Evolutionary conservation across 202 grass and related monocot species (phyloP), one percentile per base, ranked within the genome.

Genomic region (Carex sylvatica): DNA sequence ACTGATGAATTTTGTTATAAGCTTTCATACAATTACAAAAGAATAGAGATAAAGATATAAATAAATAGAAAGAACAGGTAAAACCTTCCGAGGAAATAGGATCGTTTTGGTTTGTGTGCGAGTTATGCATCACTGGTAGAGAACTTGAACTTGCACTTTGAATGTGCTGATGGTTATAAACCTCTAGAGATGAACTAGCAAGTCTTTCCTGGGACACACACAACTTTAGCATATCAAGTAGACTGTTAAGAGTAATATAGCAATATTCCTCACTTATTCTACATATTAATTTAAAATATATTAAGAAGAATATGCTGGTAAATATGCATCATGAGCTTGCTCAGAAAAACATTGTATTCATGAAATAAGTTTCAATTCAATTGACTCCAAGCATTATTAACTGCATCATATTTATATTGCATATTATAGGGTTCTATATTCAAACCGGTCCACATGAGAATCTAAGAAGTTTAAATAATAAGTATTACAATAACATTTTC

Each of bases 81-180:
- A 54, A 55, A 82, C 80, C 80, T 82, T 82, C 80, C 12, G 40
- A 47, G 9, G 80, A 61, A 68, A 55, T 55, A 7, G 1, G 62
- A 47, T 65, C 61, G 4, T 66, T n/a, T 53, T 49, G 80, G 61
- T 69, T 69, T 35, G 52, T 12, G 4, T 33, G 15, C 4, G 24
- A 67, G 42, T 69, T 82, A 30, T 68, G 46, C 63, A 82, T 69
- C 61, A 82, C 20, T 1, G 61, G 23, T 66, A 69, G 80, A 68
- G 19, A 53, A 65, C 24, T 66, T 33, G 42, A 30, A 31, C 61
- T 47, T 31, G 80, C 61, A 6, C 42, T 36, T 55, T 82, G 78
- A 64, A 31, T 66, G 30, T 51, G 42, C 40, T 82, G 62, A 24
- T 82, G 23, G 22, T 54, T 80, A 9, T 78, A 60, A 56, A 36